Percentiles rank a stretch among this genome's conserved stretches.
Conservation (phyloP, 2,329 filamentous ascomycete genomes). For the Diaporthe australafricana region DNA sequence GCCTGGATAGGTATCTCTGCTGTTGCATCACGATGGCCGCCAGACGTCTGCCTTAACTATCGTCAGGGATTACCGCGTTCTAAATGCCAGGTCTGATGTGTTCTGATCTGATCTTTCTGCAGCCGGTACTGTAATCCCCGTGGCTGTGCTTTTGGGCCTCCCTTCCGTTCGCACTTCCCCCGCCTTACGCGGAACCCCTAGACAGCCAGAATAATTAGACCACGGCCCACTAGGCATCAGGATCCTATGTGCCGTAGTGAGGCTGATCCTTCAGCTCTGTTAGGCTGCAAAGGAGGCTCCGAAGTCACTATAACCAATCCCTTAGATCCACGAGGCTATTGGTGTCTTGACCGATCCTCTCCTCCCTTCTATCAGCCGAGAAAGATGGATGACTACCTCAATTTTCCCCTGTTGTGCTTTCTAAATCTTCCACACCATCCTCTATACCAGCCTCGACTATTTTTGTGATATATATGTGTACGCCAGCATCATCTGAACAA, state of each 20-base stretch:
- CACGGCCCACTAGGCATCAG: constrained; percentile 35
- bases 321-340: constrained; percentile 13
- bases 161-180: background rate
- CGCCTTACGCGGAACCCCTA: constrained; percentile 18
- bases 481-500: constrained; percentile 30
- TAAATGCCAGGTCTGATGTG: constrained; percentile 12
- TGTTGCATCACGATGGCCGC: constrained; percentile 10
- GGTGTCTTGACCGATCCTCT: background rate
- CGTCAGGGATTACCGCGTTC: background rate
- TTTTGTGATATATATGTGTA: constrained; percentile 10
- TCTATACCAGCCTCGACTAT: constrained; percentile 5
- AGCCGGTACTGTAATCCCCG: constrained; percentile 28
- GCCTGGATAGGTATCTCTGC: too few relatives aligned
- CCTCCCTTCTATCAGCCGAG: constrained; percentile 4
- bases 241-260: constrained; percentile 35
- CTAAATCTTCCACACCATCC: constrained; percentile 7
- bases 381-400: constrained; percentile 6
- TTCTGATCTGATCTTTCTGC: constrained; percentile 23
- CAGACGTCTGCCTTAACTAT: constrained; percentile 1
- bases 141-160: constrained; percentile 35
- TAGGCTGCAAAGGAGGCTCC: constrained; percentile 27
- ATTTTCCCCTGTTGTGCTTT: background rate
- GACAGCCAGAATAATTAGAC: constrained; percentile 26
- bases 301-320: constrained; percentile 9
- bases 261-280: constrained; percentile 37